Evolutionary conservation across 2,329 filamentous ascomycete genomes (phyloP).

Genomic region (Colletotrichum tropicale): DNA sequence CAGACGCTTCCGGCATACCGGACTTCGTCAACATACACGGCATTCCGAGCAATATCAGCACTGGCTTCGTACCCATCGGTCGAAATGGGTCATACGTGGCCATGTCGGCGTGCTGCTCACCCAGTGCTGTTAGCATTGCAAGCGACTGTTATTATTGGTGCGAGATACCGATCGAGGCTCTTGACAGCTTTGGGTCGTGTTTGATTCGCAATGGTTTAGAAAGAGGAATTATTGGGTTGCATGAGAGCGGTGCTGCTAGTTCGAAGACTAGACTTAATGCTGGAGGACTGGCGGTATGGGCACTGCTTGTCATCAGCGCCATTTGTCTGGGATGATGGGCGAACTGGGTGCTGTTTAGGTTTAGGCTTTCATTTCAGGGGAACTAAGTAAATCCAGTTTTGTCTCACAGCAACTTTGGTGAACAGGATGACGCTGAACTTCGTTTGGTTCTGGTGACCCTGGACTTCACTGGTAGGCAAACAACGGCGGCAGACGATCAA

Average conservation of each 20-base stretch:
- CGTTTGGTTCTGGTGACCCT: too few relatives aligned
- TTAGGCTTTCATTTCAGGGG: too few relatives aligned
- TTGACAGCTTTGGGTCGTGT: background rate
- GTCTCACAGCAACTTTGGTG: too few relatives aligned
- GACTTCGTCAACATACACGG: background rate
- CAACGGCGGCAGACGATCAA: too few relatives aligned
- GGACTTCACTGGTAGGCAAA: too few relatives aligned
- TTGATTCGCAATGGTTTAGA: fast-evolving
- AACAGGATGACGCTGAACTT: too few relatives aligned
- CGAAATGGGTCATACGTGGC: background rate
- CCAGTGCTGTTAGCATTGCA: background rate
- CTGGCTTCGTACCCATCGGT: background rate
- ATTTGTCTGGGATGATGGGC: too few relatives aligned
- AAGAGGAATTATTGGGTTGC: fast-evolving
- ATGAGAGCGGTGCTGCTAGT: fast-evolving
- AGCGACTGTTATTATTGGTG: background rate
- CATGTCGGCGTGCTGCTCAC: background rate
- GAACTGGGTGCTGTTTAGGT: too few relatives aligned
- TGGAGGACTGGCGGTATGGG: fast-evolving
- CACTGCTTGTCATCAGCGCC: background rate
- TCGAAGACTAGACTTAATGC: fast-evolving
- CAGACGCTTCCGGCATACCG: background rate
- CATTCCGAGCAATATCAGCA: background rate
- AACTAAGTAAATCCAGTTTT: too few relatives aligned
- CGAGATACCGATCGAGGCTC: background rate